A percentile compares a stretch with the other conserved stretches of the same genome.
phyloP scores from a whole-genome alignment of 768 basidiomycete species.

The Suillus decipiens region DNA sequence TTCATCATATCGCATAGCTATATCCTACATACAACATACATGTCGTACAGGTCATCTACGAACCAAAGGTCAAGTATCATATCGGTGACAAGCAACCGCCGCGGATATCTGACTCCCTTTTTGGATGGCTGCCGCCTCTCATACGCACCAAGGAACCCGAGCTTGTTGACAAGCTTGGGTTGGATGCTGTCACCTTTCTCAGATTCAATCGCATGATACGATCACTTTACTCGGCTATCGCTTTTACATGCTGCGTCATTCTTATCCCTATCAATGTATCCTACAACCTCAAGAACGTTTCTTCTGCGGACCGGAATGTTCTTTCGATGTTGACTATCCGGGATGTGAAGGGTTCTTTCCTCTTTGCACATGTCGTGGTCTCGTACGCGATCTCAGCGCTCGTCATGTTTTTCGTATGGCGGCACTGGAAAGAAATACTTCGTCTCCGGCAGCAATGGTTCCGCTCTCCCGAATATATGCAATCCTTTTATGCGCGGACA shows the following conservation, averaged over 20 bases:
- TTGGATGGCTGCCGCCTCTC: slow-evolving; percentile 91
- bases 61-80: slow-evolving; percentile 93
- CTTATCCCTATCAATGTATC: slow-evolving; percentile 86
- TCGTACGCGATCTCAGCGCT: slow-evolving; percentile 80
- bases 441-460: slow-evolving; percentile 84
- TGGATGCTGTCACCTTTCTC: slow-evolving; percentile 92
- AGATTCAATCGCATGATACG: slow-evolving; percentile 89
- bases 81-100: slow-evolving; percentile 76
- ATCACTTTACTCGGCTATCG: slow-evolving; percentile 65
- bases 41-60: slow-evolving; percentile 71
- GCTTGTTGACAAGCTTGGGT: slow-evolving; percentile 82
- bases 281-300: slow-evolving; percentile 76
- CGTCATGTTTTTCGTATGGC: slow-evolving; percentile 70
- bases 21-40: slow-evolving; percentile 4
- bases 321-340: slow-evolving; percentile 87
- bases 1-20: slow-evolving; percentile 5
- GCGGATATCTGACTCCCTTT: slow-evolving; percentile 76
- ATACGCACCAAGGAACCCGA: slow-evolving; percentile 85
- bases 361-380: slow-evolving; percentile 83
- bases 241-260: slow-evolving; percentile 63
- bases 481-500: slow-evolving; percentile 92
- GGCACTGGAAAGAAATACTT: slow-evolving; percentile 80
- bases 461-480: slow-evolving; percentile 83
- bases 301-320: slow-evolving; percentile 49
- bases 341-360: slow-evolving; percentile 66